Percentiles rank a stretch among this genome's conserved stretches.
Conservation (phyloP, 805 yeast species). For the Candida adriatica region DNA sequence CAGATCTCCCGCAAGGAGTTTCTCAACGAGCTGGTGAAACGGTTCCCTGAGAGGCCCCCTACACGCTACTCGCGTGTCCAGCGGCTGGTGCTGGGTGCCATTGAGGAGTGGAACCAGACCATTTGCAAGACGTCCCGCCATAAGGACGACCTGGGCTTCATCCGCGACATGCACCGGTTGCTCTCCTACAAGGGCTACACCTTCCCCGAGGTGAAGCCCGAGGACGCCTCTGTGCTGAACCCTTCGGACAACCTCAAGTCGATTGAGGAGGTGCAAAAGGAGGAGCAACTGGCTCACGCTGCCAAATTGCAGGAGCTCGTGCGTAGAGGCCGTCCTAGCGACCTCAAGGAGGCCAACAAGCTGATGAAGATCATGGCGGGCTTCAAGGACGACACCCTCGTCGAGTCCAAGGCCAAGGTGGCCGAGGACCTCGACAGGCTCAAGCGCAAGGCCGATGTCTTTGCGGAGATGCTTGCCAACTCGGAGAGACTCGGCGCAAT, state of each 20-base stretch:
- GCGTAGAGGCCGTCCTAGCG: conserved; percentile 92
- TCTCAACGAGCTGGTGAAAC: conserved; percentile 82
- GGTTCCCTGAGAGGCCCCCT: conserved; percentile 95
- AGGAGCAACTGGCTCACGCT: conserved; percentile 86
- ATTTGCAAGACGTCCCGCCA: conserved; percentile 84
- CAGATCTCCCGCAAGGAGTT: conserved; percentile 95
- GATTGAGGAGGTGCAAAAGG: conserved; percentile 83
- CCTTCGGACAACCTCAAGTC: conserved; percentile 85
- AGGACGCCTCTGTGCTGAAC: conserved; percentile 88
- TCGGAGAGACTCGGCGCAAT: conserved; percentile 34
- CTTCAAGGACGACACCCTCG: conserved; percentile 70
- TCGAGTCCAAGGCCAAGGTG: conserved; percentile 65
- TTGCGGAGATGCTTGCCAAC: conserved; percentile 75
- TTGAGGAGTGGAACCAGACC: conserved; percentile 97
- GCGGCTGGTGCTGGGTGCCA: conserved; percentile 75
- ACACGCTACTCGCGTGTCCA: conserved; percentile 77
- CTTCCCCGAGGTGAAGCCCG: conserved; percentile 86
- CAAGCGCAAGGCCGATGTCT: conserved; percentile 76
- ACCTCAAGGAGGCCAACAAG: conserved; percentile 91
- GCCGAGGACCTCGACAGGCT: conserved; percentile 79
- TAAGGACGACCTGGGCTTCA: conserved; percentile 85
- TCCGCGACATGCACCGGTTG: conserved; percentile 92
- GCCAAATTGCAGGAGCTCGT: conserved; percentile 95
- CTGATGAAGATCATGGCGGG: conserved; percentile 99
- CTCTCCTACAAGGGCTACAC: conserved; percentile 84